Evolutionary conservation across 1,284 basidiomycete genomes (phyloP), one percentile per base, ranked within the genome.

Genomic region (Rhodotorula sp.): DNA sequence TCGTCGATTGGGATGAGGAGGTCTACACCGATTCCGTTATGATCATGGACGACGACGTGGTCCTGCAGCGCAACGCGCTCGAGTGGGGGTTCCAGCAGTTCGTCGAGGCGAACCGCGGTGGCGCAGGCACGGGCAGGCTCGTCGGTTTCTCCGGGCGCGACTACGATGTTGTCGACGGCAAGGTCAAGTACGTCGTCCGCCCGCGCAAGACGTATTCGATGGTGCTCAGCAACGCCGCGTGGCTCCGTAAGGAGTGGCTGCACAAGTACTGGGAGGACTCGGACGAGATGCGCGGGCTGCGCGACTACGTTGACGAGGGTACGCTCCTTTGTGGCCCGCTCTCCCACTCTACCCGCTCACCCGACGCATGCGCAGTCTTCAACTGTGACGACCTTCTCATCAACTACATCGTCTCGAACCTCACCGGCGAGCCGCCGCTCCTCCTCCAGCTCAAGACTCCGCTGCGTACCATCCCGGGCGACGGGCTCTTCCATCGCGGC

Each of bases 351-450:
- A 5, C 39, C 32, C n/a, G 48, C 25, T 44, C 22, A 55, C 29
- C 27, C 32, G 21, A 7, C 19, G 13, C 61, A 21, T 21, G 25
- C 1, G 10, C 57, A 77, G 76, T 76, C 25, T 75, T 76, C 73
- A 76, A 78, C 60, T 78, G 76, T 61, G 76, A 78, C 71, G 76
- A 78, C 62, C 60, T 78, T 44, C 53, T 76, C 32, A 70, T 78
- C 76, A 78, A 78, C 67, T 78, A 70, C 66, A 27, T 78, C 69
- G 76, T 75, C 34, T 75, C 75, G 19, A 76, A 78, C 56, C 27
- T 72, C n/a, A 76, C 76, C 29, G 48, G 58, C 12, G 50, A 48
- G 25, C 61, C 73, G 21, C 76, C 76, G 8, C 67, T 78, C 46
- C 67, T 78, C 25, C 73, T 78, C 6, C 75, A 76, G 34, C 75